Base-by-base conservation (phyloP, 2,329 filamentous ascomycete species). In the Epichloe gansuensis region DNA sequence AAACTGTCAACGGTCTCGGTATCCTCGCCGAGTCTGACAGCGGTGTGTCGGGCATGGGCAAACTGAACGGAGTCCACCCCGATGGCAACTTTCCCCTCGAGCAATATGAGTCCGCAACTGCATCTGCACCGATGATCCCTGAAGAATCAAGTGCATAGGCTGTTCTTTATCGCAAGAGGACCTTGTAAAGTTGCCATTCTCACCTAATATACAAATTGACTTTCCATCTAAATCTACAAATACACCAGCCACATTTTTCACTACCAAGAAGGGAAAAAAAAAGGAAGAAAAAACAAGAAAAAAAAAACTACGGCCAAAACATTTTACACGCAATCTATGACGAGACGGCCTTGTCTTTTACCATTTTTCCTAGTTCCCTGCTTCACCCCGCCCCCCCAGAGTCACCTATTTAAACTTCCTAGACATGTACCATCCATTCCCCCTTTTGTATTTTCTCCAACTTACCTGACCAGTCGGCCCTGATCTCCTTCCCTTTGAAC, bases 11-110 rank as follows among this genome's bases (percentile, higher is more conserved):
- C 38, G 67, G 70, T 11, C 63, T 72, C n/a, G 71, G 72, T 2
- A 71, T 74, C 23, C 69, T 68, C 47, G 67, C 67, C 49, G 71
- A 72, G 55, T 63, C 64, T 1, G 71, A 74, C 56, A 70, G 70
- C 57, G 70, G 66, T 23, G 67, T 71, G 17, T 68, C 71, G 6
- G 72, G 70, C 17, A 56, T 74, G 48, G 71, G 71, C 56, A 72
- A 69, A 56, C 55, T 67, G 39, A 63, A 61, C 4, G 57, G 63
- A 2, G 62, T 62, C 31, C 66, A 66, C 53, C 57, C 61, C 27
- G 68, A 70, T 36, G 67, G 66, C 60, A 27, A 38, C 9, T 7
- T 9, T 11, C 5, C 7, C 13, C 4, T 27, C 36, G 44, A 44
- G n/a, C 34, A 43, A 7, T 15, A 31, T 15, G 43, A 61, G 48